Percentiles rank a stretch among this genome's conserved stretches.
phyloP scores from a whole-genome alignment of 140 eudicot species.

The Oenanthe javanica region DNA sequence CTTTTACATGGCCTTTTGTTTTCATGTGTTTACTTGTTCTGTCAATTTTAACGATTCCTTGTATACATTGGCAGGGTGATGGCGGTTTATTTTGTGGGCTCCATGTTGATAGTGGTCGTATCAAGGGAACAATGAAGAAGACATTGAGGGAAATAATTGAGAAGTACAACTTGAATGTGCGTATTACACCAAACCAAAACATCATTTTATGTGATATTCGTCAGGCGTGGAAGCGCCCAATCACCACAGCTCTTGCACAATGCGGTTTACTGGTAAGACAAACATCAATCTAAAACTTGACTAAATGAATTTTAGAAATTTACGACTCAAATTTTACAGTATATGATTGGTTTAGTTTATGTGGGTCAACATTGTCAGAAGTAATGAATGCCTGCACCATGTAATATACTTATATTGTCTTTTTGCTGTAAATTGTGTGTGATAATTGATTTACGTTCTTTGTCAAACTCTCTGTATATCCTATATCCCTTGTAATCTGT shows the following conservation, averaged over 20 bases:
- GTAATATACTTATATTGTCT: neutral
- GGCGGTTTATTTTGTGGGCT: slow-evolving; percentile 89
- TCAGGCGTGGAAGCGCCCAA: slow-evolving; percentile 76
- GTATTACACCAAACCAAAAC: slow-evolving; percentile 92
- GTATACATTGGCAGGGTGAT: slow-evolving; percentile 60
- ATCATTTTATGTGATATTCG: slow-evolving; percentile 75
- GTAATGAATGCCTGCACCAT: neutral
- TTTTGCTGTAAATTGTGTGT: neutral
- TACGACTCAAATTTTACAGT: neutral
- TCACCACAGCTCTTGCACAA: slow-evolving; percentile 84
- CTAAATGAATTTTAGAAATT: neutral
- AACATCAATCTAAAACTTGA: slow-evolving; percentile 2
- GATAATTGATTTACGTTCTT: neutral
- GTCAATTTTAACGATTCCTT: neutral
- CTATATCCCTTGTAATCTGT: neutral
- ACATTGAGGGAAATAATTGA: slow-evolving; percentile 77
- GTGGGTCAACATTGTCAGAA: neutral
- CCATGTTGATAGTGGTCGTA: slow-evolving; percentile 85
- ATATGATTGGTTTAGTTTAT: neutral
- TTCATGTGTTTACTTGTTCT: neutral
- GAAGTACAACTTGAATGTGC: slow-evolving; percentile 78
- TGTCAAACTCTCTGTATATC: neutral
- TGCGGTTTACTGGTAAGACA: slow-evolving; percentile 80
- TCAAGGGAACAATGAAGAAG: slow-evolving; percentile 71
- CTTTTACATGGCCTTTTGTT: neutral